These are phyloP conservation scores for Spathaspora passalidarum DNA, from an alignment of 805 yeast species.

Conservation along the genomic window DNA sequence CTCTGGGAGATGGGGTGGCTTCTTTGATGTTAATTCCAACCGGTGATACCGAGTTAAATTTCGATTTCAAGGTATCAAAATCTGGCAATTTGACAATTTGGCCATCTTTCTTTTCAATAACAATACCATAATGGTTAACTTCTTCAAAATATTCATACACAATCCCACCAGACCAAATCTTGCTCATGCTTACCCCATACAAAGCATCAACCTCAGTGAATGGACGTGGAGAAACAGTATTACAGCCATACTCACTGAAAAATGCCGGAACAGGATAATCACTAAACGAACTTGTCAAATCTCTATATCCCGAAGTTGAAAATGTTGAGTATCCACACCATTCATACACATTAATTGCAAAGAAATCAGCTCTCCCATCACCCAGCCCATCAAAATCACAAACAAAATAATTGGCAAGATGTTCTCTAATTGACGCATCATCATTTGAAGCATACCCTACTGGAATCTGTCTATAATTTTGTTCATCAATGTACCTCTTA, in stretches of 20 bases:
- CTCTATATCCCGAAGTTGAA: slow-evolving; percentile 35
- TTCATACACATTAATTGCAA: slow-evolving; percentile 37
- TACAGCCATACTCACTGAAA: slow-evolving; percentile 41
- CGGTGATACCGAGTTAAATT: slow-evolving; percentile 21
- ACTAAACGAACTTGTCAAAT: slow-evolving; percentile 27
- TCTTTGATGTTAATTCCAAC: slow-evolving; percentile 11
- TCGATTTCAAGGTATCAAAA: slow-evolving; percentile 24
- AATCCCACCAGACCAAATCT: slow-evolving; percentile 40
- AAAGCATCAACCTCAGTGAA: slow-evolving; percentile 37
- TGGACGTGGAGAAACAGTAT: slow-evolving; percentile 32
- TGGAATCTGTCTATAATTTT: slow-evolving; percentile 32
- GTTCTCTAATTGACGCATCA: slow-evolving; percentile 27
- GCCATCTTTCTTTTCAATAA: slow-evolving; percentile 24
- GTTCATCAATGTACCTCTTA: slow-evolving; percentile 23
- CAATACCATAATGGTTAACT: slow-evolving; percentile 34
- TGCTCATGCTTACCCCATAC: slow-evolving; percentile 29
- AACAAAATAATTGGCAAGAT: slow-evolving; percentile 28
- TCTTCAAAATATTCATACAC: slow-evolving; percentile 37
- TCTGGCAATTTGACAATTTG: slow-evolving; percentile 24
- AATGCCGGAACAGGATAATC: slow-evolving; percentile 33
- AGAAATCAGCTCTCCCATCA: slow-evolving; percentile 25
- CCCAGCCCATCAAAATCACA: slow-evolving; percentile 20
- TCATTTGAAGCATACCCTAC: slow-evolving; percentile 42
- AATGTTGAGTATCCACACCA: slow-evolving; percentile 42
- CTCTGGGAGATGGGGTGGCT: not conserved